Evolutionary conservation across 441 rosid genomes (phyloP).

Genomic region (Gossypium aridum): DNA sequence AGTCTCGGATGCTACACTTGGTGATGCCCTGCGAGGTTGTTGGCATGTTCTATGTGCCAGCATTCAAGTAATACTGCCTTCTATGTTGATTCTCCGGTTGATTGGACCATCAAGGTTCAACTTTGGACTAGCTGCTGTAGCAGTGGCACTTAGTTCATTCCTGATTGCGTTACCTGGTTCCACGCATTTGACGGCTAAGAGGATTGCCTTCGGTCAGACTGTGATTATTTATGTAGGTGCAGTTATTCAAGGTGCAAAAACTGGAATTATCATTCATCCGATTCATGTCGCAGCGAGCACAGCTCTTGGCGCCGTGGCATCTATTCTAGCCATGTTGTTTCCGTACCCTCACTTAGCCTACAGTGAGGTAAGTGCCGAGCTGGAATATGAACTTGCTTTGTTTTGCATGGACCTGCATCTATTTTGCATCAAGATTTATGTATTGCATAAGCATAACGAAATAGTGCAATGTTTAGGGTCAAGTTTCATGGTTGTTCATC

Average conservation of each 20-base stretch:
- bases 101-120: conserved; percentile 42
- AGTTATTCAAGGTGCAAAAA: conserved; percentile 36
- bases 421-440: background rate
- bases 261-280: conserved; percentile 44
- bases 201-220: conserved; percentile 78
- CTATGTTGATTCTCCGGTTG: conserved; percentile 31
- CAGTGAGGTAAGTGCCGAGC: conserved; percentile 36
- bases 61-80: conserved; percentile 36
- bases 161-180: conserved; percentile 60
- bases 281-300: conserved; percentile 60
- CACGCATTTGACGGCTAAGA: conserved; percentile 49
- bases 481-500: background rate
- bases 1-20: conserved; percentile 65
- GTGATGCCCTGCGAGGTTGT: conserved; percentile 50
- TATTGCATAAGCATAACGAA: background rate
- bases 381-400: background rate
- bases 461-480: background rate
- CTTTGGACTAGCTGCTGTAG: conserved; percentile 36
- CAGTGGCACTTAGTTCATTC: conserved; percentile 45
- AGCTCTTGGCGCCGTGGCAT: conserved; percentile 63
- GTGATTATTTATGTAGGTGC: conserved; percentile 61
- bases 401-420: background rate
- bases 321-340: conserved; percentile 55
- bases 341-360: conserved; percentile 67
- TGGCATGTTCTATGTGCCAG: conserved; percentile 44